Percentiles rank a stretch among this genome's conserved stretches.
Evolutionary conservation across 805 yeast genomes (phyloP).

Genomic region (Candida schatavii): DNA sequence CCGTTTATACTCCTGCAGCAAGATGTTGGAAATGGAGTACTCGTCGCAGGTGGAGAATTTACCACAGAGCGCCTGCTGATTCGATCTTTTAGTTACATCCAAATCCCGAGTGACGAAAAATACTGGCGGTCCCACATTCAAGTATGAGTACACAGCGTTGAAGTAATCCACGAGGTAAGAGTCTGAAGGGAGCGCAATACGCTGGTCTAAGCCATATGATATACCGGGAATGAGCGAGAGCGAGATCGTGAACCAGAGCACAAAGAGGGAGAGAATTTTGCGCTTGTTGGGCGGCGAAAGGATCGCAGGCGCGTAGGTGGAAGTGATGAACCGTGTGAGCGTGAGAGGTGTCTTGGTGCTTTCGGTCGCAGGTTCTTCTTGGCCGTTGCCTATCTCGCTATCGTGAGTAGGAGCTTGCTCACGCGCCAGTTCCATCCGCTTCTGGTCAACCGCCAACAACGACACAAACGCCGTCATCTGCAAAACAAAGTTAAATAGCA

Average conservation of each 20-base stretch:
- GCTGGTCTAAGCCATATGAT: conserved; percentile 81
- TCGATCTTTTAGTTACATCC: conserved; percentile 56
- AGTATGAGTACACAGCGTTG: conserved; percentile 65
- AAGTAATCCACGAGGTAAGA: conserved; percentile 83
- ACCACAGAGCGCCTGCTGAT: conserved; percentile 81
- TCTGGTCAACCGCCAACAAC: conserved; percentile 64
- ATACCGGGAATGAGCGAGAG: conserved; percentile 67
- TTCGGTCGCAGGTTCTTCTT: no score
- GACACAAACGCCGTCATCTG: conserved; percentile 84
- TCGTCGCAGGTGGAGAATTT: conserved; percentile 81
- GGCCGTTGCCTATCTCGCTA: conserved; percentile 7
- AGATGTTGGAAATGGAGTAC: conserved; percentile 70
- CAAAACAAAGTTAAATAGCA: conserved; percentile 67
- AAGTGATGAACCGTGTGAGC: conserved; percentile 37
- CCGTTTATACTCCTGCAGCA: conserved; percentile 81
- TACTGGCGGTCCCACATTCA: conserved; percentile 89
- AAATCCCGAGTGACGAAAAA: conserved; percentile 75
- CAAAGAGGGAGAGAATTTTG: conserved; percentile 51
- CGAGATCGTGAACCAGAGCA: conserved; percentile 65
- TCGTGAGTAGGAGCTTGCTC: conserved; percentile 12
- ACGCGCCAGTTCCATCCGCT: conserved; percentile 54
- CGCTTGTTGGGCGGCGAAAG: conserved; percentile 47
- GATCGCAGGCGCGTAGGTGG: conserved; percentile 59
- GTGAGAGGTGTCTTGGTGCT: no score
- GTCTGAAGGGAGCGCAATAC: conserved; percentile 79